These are phyloP conservation scores for Phalaenopsis hybrid DNA, from an alignment of 116 monocot species.

Conservation along the genomic window DNA sequence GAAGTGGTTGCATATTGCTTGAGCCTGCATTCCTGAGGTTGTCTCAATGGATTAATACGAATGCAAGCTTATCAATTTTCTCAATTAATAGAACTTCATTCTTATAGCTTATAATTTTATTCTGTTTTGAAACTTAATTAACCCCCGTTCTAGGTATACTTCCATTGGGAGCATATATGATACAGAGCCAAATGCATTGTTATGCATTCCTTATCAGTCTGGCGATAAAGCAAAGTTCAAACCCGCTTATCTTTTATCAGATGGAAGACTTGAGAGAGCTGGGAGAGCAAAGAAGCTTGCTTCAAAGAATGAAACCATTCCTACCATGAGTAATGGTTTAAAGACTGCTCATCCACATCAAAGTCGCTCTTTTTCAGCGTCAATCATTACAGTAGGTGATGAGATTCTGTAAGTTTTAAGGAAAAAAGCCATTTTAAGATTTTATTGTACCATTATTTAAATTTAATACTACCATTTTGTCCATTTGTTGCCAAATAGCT, in stretches of 20 bases:
- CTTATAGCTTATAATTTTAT: background rate
- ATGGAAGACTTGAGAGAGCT: constrained; percentile 95
- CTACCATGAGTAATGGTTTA: constrained; percentile 46
- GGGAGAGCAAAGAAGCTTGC: constrained; percentile 66
- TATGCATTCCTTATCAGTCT: constrained; percentile 43
- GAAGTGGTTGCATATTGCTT: background rate
- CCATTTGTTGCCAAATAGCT: background rate
- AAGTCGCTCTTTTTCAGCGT: constrained; percentile 42
- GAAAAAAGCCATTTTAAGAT: background rate
- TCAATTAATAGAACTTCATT: background rate
- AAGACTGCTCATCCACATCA: constrained; percentile 21
- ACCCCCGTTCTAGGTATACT: constrained; percentile 60
- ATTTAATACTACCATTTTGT: background rate
- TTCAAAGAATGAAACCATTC: constrained; percentile 22
- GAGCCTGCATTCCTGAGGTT: background rate
- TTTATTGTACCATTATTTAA: background rate
- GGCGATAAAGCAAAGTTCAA: constrained; percentile 51
- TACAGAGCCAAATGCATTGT: constrained; percentile 85
- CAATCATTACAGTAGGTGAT: constrained; percentile 88
- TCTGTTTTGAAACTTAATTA: background rate
- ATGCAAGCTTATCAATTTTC: constrained; percentile 1
- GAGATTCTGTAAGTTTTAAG: constrained; percentile 82
- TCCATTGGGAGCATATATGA: constrained; percentile 99
- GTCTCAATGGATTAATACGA: background rate
- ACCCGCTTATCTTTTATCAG: constrained; percentile 84